These are phyloP conservation scores for Zygosaccharomyces sapae DNA, from an alignment of 1,139 yeast species.

Conservation along the genomic window DNA sequence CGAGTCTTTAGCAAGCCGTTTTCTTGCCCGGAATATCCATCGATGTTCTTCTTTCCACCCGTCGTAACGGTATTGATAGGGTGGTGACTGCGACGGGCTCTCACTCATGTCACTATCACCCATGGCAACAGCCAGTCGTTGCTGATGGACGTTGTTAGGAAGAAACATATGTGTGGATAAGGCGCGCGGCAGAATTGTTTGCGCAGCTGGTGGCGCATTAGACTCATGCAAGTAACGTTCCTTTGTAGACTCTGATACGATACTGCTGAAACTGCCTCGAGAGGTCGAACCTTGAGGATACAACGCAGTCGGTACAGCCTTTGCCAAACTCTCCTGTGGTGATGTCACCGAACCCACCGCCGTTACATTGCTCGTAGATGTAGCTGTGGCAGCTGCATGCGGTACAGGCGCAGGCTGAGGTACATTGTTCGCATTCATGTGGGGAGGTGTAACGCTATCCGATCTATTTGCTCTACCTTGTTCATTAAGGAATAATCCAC, in stretches of 20 bases:
- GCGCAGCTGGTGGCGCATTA: constrained; percentile 51
- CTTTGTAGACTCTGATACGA: constrained; percentile 37
- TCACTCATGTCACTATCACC: constrained; percentile 1
- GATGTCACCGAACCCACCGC: constrained; percentile 33
- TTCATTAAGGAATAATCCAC: constrained; percentile 53
- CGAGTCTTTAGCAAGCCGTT: constrained; percentile 31
- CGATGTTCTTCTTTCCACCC: constrained; percentile 24
- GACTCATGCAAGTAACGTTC: constrained; percentile 40
- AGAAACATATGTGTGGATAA: constrained; percentile 52
- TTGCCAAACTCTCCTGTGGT: constrained; percentile 14
- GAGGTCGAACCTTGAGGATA: constrained; percentile 19
- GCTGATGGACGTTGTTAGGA: constrained; percentile 41
- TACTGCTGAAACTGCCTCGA: constrained; percentile 38
- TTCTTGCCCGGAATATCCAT: constrained; percentile 36
- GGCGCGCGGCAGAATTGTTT: constrained; percentile 50
- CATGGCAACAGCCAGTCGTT: constrained; percentile 23
- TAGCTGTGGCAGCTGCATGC: constrained; percentile 15
- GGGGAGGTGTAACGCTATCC: neutral
- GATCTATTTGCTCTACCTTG: constrained; percentile 8
- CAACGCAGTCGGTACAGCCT: constrained; percentile 10
- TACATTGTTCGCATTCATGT: no score
- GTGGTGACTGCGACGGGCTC: neutral
- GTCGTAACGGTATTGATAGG: neutral
- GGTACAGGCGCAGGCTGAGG: constrained; percentile 12
- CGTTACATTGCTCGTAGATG: constrained; percentile 25